Base-by-base conservation (phyloP, 2,329 filamentous ascomycete species). In the Sporothrix inflata region DNA sequence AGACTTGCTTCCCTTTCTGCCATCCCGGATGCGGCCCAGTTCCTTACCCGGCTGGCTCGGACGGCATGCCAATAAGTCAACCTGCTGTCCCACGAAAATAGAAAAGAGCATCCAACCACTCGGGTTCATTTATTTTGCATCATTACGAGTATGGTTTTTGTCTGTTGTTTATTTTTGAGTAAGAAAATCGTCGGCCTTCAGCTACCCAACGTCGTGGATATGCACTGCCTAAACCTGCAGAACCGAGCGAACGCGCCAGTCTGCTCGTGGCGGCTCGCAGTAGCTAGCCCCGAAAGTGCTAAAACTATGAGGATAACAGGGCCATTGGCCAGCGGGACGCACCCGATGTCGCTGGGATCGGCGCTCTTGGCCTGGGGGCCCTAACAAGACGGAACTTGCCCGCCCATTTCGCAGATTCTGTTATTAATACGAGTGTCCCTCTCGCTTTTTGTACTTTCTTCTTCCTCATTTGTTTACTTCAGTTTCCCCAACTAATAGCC, bases 291-390 rank as follows among this genome's bases (percentile, higher is more conserved):
- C 42, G 38, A 63, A 8, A 60, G 8, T 21, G 16, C 27, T 14
- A 6, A 34, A 57, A 30, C 14, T 9, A n/a, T 7, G 53, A 19
- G 14, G 4, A 14, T 40, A 24, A 14, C 34, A 61, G 57, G 34
- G 34, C 57, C 21, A 14, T 45, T 40, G 21, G 40, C 53, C 27
- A 34, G 9, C 53, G 14, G 16, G 27, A 45, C 11, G 38, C 38
- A 51, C 63, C 63, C 63, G 63, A 34, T 66, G 49, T 66, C 63
- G 63, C 63, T 66, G 65, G 30, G 65, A 67, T 51, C 65, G 65
- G 27, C 45, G 61, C 9, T 30, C 16, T 47, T 47, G 14, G 38
- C n/a, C 40, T 30, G 40, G 40, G 40, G 40, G 40, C 9, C 40
- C 40, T 42, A 11, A 11, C n/a, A 53, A 11, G 53, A 61, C 30